Conservation (phyloP, 1,284 basidiomycete genomes). For the Tylopilus sp. region DNA sequence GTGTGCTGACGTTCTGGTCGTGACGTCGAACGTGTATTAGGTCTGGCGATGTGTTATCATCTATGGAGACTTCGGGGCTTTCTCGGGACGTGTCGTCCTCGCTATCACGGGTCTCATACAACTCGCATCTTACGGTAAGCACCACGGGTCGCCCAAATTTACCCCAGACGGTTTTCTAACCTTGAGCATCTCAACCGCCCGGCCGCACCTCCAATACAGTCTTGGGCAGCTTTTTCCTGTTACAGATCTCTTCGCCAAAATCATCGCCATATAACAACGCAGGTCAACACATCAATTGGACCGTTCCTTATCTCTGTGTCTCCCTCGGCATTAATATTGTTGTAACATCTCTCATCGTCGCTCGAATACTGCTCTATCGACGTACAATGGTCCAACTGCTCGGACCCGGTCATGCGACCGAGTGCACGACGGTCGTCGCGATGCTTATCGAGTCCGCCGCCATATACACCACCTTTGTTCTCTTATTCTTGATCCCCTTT, state of each 20-base stretch:
- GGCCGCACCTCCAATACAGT: conserved; percentile 5
- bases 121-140: conserved; percentile 25
- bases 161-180: background rate
- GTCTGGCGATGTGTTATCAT: conserved; percentile 35
- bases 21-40: conserved; percentile 11
- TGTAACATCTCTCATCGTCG: conserved; percentile 20
- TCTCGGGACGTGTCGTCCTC: conserved; percentile 15
- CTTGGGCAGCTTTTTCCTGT: conserved; percentile 26
- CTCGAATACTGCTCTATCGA: conserved; percentile 24
- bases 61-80: conserved; percentile 19
- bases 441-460: conserved; percentile 30
- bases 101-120: conserved; percentile 24
- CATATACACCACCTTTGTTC: conserved; percentile 23
- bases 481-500: conserved; percentile 29
- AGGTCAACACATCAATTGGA: conserved; percentile 24
- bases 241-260: conserved; percentile 27
- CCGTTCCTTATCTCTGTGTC: conserved; percentile 26
- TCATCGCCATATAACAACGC: conserved; percentile 25
- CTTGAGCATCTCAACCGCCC: background rate
- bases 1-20: background rate
- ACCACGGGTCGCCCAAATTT: background rate
- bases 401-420: conserved; percentile 22
- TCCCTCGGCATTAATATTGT: conserved; percentile 25
- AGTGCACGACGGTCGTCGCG: conserved; percentile 27
- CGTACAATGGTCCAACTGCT: conserved; percentile 10